These are phyloP conservation scores for Penicillium vulpinum DNA, from an alignment of 2,329 filamentous ascomycete species.

Conservation along the genomic window DNA sequence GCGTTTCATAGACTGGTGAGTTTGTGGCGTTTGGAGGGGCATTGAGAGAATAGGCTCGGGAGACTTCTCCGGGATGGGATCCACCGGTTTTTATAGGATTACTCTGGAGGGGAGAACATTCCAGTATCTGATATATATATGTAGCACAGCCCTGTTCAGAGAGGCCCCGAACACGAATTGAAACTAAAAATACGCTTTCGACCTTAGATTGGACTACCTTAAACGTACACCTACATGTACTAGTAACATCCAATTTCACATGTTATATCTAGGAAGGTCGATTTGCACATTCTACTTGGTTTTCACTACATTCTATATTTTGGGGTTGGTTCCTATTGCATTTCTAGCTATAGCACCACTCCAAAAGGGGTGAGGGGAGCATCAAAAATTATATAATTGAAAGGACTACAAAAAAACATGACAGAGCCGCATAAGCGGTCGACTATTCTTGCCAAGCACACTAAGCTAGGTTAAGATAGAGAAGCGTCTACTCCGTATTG, in stretches of 20 bases:
- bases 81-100: neutral
- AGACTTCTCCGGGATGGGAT: neutral
- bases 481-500: neutral
- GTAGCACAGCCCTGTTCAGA: neutral
- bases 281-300: too few relatives aligned
- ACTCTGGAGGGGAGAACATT: neutral
- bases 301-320: too few relatives aligned
- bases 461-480: neutral
- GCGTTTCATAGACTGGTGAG: neutral
- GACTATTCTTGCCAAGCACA: too few relatives aligned
- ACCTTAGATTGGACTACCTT: neutral
- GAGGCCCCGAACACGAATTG: neutral
- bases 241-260: neutral
- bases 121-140: neutral
- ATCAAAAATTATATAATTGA: too few relatives aligned
- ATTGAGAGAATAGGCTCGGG: neutral
- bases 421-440: too few relatives aligned
- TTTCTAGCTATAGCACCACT: too few relatives aligned
- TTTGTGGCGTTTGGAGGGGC: neutral
- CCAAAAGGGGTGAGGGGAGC: too few relatives aligned
- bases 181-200: neutral
- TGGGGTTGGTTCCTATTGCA: too few relatives aligned
- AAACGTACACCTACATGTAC: too few relatives aligned
- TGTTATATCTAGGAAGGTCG: neutral
- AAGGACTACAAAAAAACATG: too few relatives aligned